Evolutionary conservation across 768 basidiomycete genomes (phyloP).

Genomic region (Boletellus emodensis): DNA sequence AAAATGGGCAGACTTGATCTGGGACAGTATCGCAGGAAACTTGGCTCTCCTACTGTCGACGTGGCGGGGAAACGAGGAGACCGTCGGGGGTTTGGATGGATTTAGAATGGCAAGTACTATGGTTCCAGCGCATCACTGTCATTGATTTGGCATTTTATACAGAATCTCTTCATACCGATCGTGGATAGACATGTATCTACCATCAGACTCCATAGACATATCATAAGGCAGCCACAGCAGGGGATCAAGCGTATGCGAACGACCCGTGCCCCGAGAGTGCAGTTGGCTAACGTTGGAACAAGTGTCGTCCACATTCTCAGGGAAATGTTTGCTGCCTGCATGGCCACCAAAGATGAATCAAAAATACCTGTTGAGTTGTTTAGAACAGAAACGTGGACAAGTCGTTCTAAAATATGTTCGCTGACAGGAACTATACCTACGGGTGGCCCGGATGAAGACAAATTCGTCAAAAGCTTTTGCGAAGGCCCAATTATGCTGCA

Average conservation of each 20-base stretch:
- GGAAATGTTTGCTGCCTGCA: conserved; percentile 65
- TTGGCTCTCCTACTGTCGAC: conserved; percentile 52
- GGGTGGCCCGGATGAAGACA: conserved; percentile 72
- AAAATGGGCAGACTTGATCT: conserved; percentile 63
- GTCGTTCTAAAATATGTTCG: background rate
- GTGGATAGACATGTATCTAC: conserved; percentile 64
- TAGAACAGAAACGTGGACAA: conserved; percentile 45
- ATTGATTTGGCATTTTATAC: background rate
- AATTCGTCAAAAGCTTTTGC: conserved; percentile 64
- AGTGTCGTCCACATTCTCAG: conserved; percentile 76
- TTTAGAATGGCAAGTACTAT: conserved; percentile 53
- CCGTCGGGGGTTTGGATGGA: conserved; percentile 50
- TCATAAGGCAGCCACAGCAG: conserved; percentile 50
- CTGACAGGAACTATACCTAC: conserved; percentile 2
- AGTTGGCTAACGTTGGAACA: conserved; percentile 1
- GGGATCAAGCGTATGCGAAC: conserved; percentile 36
- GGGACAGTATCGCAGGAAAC: conserved; percentile 62
- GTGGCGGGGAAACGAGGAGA: conserved; percentile 79
- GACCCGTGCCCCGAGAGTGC: background rate
- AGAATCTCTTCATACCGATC: conserved; percentile 71
- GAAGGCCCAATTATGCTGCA: conserved; percentile 69
- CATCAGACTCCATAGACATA: conserved; percentile 62
- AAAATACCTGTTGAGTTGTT: conserved; percentile 80
- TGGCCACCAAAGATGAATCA: conserved; percentile 70
- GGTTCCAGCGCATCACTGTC: background rate